Base-by-base conservation (phyloP, 768 basidiomycete species). In the Suillus subalutaceus region DNA sequence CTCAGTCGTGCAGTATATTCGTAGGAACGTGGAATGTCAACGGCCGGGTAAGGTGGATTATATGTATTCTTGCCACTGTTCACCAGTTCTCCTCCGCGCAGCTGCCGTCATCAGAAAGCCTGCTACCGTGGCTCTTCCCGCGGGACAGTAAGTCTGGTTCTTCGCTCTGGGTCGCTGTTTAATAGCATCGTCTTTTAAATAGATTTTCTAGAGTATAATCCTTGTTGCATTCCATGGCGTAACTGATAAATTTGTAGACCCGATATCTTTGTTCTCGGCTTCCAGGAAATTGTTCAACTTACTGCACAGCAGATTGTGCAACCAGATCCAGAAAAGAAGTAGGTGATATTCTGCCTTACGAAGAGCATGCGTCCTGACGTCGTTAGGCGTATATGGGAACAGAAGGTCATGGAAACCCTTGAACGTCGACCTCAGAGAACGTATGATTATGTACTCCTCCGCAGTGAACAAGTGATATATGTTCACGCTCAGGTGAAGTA, bases 241-340 rank as follows among this genome's bases (percentile, higher is more conserved):
- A 58, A 46, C 66, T 72, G 65, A 73, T 62, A 53, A 69, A 56
- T 23, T 32, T 56, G 44, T 63, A 93, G 92, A 53, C 95, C 96
- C 7, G 96, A 98, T 73, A 88, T 99, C 67, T 90, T 97, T 74
- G 90, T 90, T 26, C 82, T 98, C 37, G 94, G 93, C 2, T 97
- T 98, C 75, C 96, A 99, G 77, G 97, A 99, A 78, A 96, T 99
- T 63, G 97, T 99, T 0, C 95, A 96, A 5, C 85, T 99, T 57
- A 98, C 94, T n/a, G 94, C 97, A 3, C 94, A 96, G 72, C 96
- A 98, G 75, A 98, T 99, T 52, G 84, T 98, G 18, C 96, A 97
- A 76, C 91, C 96, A 7, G 96, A 98, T 77, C 95, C 96, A 1
- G 94, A 95, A 74, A 96, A 94, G 79, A 86, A 88, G 94, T 91